phyloP scores from a whole-genome alignment of 441 rosid genomes.

The Pelargonium citronellum region DNA sequence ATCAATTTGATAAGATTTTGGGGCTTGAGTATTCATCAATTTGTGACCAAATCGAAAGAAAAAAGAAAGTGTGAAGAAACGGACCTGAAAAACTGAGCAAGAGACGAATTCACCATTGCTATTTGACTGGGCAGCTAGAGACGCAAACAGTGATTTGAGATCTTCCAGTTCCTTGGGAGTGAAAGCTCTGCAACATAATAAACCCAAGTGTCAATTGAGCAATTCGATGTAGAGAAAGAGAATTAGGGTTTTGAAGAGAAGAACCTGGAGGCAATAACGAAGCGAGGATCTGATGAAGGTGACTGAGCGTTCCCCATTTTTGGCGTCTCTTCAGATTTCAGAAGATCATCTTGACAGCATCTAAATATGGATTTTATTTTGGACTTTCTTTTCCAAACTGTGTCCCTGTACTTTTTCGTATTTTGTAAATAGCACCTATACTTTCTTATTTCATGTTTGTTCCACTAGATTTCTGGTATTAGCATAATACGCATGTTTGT shows the following conservation, averaged over 20 bases:
- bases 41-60: not conserved
- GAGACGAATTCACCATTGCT: slow-evolving; percentile 44
- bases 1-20: not conserved
- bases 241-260: not conserved
- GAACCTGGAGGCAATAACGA: slow-evolving; percentile 65
- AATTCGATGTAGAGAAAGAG: slow-evolving; percentile 4
- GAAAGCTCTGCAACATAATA: slow-evolving; percentile 50
- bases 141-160: slow-evolving; percentile 46
- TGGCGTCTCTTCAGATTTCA: not conserved
- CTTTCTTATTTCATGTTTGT: not conserved
- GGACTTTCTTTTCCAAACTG: not conserved
- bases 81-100: slow-evolving; percentile 58
- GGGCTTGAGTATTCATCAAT: no score
- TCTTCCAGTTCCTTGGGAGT: slow-evolving; percentile 55
- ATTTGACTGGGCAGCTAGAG: slow-evolving; percentile 60
- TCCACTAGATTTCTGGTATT: not conserved
- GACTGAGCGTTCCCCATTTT: slow-evolving; percentile 75
- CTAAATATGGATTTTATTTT: not conserved
- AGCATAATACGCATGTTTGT: not conserved
- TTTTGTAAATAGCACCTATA: not conserved
- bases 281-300: slow-evolving; percentile 53
- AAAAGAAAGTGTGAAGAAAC: not conserved
- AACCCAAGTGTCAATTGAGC: not conserved
- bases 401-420: not conserved
- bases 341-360: not conserved